Evolutionary conservation across 75 land plant species (phyloP).

Genomic region (Pinus taeda): DNA sequence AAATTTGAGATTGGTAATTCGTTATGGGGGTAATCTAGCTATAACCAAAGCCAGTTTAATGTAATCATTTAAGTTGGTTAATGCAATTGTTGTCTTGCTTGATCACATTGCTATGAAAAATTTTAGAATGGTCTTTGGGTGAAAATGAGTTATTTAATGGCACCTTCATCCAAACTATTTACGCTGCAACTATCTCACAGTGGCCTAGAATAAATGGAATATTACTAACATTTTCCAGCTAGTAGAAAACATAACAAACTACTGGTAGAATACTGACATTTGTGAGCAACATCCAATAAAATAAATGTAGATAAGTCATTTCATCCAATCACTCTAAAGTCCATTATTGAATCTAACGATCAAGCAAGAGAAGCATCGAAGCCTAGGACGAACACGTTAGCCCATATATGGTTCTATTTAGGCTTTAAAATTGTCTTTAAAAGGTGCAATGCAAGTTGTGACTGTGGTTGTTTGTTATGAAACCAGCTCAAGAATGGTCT

Average conservation of each 20-base stretch:
- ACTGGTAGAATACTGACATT: not conserved
- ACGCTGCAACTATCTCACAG: not conserved
- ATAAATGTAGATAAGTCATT: not conserved
- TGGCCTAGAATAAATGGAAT: not conserved
- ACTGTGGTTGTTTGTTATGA: not conserved
- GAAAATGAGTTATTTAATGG: not conserved
- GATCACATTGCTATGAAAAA: no score
- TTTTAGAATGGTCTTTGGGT: not conserved
- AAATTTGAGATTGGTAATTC: no score
- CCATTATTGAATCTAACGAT: not conserved
- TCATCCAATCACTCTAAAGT: not conserved
- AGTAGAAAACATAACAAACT: no score
- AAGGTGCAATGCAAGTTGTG: not conserved
- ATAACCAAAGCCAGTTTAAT: no score
- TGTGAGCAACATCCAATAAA: not conserved
- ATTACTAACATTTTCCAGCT: not conserved
- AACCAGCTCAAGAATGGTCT: no score
- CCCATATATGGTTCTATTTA: not conserved
- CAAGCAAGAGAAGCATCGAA: not conserved
- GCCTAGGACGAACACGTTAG: not conserved
- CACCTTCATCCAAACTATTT: not conserved
- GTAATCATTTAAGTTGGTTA: no score
- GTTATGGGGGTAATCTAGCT: no score
- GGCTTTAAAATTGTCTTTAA: no score
- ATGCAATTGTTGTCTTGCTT: no score